Evolutionary conservation across 2,329 filamentous ascomycete genomes (phyloP).

Genomic region (Dactylellina haptotyla): DNA sequence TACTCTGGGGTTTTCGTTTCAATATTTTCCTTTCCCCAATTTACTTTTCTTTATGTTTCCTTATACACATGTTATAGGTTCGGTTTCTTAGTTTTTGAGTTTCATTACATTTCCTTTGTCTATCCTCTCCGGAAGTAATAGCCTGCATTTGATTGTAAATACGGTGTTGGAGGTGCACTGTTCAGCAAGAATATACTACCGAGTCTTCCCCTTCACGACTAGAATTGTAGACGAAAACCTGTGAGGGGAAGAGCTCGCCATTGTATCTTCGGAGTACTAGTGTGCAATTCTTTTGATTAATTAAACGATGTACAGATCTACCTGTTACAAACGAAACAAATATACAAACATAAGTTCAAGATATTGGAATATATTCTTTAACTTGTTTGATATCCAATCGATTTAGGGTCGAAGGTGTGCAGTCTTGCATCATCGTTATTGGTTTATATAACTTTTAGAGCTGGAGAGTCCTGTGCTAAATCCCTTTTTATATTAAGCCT

Average conservation of each 20-base stretch:
- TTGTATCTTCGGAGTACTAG: too few relatives aligned
- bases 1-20: neutral
- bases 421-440: too few relatives aligned
- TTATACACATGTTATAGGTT: conserved; percentile 8
- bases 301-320: too few relatives aligned
- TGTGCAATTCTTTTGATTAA: too few relatives aligned
- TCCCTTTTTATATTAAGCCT: conserved; percentile 20
- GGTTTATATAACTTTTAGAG: too few relatives aligned
- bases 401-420: too few relatives aligned
- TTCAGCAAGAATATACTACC: neutral
- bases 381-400: too few relatives aligned
- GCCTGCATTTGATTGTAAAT: conserved; percentile 4
- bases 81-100: neutral
- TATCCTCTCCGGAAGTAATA: neutral
- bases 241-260: too few relatives aligned
- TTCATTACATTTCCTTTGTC: conserved; percentile 4
- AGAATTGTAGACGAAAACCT: conserved; percentile 4
- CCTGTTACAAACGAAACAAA: too few relatives aligned
- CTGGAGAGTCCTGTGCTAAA: too few relatives aligned
- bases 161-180: conserved; percentile 1
- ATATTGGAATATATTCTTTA: too few relatives aligned
- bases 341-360: too few relatives aligned
- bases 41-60: neutral
- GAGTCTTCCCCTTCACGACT: neutral
- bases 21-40: neutral